Evolutionary conservation across 164 flowering plant genomes (phyloP).

Genomic region (Stephania cephalantha): DNA sequence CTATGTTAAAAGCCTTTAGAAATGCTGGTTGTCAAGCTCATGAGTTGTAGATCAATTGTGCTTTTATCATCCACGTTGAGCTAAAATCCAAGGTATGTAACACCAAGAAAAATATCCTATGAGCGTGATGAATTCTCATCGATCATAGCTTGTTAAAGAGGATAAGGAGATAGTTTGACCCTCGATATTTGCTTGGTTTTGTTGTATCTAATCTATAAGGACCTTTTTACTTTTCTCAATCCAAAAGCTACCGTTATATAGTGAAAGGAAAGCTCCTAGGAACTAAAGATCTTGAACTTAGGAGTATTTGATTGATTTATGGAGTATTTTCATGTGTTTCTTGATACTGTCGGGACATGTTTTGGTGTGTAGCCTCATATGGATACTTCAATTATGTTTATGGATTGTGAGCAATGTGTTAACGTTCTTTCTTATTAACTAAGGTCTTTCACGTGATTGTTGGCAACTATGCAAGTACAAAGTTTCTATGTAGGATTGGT

Average conservation of each 20-base stretch:
- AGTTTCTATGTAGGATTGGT: no score
- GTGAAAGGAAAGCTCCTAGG: neutral
- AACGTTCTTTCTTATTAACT: neutral
- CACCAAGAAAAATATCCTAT: neutral
- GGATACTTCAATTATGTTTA: neutral
- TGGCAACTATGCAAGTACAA: no score
- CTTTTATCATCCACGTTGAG: neutral
- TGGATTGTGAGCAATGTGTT: neutral
- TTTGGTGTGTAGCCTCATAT: neutral
- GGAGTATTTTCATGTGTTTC: neutral
- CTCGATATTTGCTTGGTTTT: neutral
- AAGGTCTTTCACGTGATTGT: no score
- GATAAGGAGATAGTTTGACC: neutral
- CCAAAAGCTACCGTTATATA: neutral
- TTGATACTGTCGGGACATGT: neutral
- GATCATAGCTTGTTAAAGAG: neutral
- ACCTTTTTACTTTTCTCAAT: neutral
- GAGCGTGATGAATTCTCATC: neutral
- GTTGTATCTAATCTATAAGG: no score
- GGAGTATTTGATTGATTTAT: neutral
- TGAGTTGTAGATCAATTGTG: no score
- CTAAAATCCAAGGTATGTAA: neutral
- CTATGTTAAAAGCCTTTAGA: no score
- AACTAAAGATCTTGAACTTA: neutral
- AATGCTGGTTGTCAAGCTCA: no score